Conservation (phyloP, 73 alveolate genomes). For the Tetrahymena elliotti region DNA sequence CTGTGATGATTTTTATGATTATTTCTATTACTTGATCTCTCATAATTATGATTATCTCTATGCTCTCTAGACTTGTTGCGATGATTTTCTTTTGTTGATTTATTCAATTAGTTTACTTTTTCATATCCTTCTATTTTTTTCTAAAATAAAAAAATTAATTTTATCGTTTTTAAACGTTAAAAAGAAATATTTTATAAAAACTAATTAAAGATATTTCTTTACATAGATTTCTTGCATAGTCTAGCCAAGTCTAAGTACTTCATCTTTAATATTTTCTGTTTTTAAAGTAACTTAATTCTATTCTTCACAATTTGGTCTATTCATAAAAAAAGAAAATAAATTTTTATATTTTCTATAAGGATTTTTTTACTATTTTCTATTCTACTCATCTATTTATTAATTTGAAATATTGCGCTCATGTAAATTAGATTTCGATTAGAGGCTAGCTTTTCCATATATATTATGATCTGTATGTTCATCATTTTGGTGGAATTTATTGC, state of each 20-base stretch:
- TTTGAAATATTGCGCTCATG: neutral
- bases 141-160: neutral
- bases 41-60: neutral
- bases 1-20: neutral
- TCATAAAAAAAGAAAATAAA: neutral
- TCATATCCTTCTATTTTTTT: neutral
- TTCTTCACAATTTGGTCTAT: neutral
- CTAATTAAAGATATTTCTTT: neutral
- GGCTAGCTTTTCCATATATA: neutral
- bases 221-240: neutral
- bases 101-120: neutral
- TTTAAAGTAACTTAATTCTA: neutral
- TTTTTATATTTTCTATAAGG: too few relatives aligned
- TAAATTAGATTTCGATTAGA: neutral
- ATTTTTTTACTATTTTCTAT: neutral
- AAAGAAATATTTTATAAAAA: neutral
- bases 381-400: neutral
- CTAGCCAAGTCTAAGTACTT: neutral
- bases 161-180: neutral
- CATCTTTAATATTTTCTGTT: neutral
- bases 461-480: neutral
- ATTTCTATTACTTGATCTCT: neutral
- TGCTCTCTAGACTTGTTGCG: neutral
- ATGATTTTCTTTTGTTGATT: neutral
- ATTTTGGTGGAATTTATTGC: too few relatives aligned